Base-by-base conservation (phyloP, 257 asterid genomes). In the Solanum chaucha region DNA sequence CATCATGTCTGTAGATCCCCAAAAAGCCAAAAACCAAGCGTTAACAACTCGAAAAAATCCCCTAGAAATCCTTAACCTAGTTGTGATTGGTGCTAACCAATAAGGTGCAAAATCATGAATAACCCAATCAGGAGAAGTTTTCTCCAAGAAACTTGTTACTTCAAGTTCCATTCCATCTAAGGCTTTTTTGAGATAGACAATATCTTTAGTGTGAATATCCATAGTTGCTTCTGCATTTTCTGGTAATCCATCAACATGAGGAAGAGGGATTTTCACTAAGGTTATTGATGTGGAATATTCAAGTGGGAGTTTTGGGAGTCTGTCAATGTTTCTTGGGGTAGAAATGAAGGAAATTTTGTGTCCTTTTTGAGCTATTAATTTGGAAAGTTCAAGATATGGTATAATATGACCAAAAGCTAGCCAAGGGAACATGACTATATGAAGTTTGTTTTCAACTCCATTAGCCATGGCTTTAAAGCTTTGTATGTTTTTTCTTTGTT, bases 351-450 rank as follows among this genome's bases (percentile, higher is more conserved):
- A 91, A 82, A 92, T 67, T 73, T 58, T 87, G 90, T 93, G 95
- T 41, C 96, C 96, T 83, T 87, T 92, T 78, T 64, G 88, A 30
- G 95, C 94, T 0, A 92, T 74, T 89, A 85, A 84, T 88, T 93
- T 94, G 89, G 96, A 84, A n/a, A 93, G 92, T 41, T 91, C 91
- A 34, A 90, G 44, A 86, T 2, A 92, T 12, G 96, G 98, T 44
- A 91, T 87, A 28, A 94, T 92, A 89, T 93, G 97, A 11, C 95
- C 95, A 71, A 94, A 93, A 80, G 94, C 98, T 2, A 94, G 88
- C 98, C 98, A 93, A 85, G 96, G 96, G 82, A 90, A 90, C 94
- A 93, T 84, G 1, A 68, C 94, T 17, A 94, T 46, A 87, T 93
- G 96, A 5, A 93, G 70, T 74, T 87, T 81, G 19, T 8, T 30